A percentile compares a stretch with the other conserved stretches of the same genome.
Conservation (phyloP, 345 rosid species). For the Euphorbia tirucalli region DNA sequence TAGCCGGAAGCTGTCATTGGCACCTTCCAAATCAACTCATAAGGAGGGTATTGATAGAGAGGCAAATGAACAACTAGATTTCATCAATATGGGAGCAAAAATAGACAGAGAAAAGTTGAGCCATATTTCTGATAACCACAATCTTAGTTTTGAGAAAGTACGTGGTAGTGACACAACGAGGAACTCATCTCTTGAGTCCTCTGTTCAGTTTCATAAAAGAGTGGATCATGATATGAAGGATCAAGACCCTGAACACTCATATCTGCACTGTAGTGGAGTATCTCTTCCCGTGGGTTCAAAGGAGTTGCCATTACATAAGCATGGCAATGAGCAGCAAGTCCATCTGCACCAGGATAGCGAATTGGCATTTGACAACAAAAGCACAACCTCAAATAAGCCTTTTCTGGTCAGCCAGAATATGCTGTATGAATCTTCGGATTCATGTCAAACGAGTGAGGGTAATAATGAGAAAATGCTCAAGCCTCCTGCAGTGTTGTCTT, state of each 20-base stretch:
- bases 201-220: constrained; percentile 28
- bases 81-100: constrained; percentile 15
- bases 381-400: constrained; percentile 7
- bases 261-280: not conserved
- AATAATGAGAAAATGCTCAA: constrained; percentile 6
- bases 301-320: not conserved
- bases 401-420: constrained; percentile 6
- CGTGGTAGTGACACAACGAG: constrained; percentile 20
- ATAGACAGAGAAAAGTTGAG: constrained; percentile 28
- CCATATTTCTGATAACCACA: constrained; percentile 16
- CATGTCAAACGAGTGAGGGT: constrained; percentile 14
- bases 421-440: not conserved
- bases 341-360: constrained; percentile 7
- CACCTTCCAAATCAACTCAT: constrained; percentile 27
- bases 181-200: constrained; percentile 38
- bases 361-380: constrained; percentile 8
- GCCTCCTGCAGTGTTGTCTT: constrained; percentile 4
- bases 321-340: constrained; percentile 6
- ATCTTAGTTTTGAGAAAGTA: constrained; percentile 12
- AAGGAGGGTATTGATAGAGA: constrained; percentile 19
- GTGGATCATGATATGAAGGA: constrained; percentile 20
- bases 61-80: constrained; percentile 10
- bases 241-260: constrained; percentile 20
- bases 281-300: constrained; percentile 4
- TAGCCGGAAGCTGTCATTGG: constrained; percentile 41